Percentiles rank a stretch among this genome's conserved stretches.
Evolutionary conservation across 176 grass and related monocot species (phyloP).

Genomic region (Panicum miliaceum): DNA sequence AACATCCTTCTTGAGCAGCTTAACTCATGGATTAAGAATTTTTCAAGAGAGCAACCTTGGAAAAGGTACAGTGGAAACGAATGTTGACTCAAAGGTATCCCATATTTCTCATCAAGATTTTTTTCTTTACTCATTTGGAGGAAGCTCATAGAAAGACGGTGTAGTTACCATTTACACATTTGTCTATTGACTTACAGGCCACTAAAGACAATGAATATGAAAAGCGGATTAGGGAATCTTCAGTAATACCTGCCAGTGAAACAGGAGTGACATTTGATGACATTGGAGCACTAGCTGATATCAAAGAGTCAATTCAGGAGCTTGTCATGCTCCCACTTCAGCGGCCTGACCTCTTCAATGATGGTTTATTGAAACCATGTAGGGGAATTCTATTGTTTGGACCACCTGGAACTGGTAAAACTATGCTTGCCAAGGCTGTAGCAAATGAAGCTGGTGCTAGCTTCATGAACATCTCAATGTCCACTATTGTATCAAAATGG

Average conservation of each 20-base stretch:
- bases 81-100: conserved; percentile 55
- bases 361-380: conserved; percentile 67
- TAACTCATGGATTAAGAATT: conserved; percentile 76
- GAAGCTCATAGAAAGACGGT: background rate
- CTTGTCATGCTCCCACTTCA: conserved; percentile 69
- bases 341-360: conserved; percentile 67
- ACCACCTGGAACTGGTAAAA: conserved; percentile 77
- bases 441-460: conserved; percentile 72
- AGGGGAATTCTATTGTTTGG: conserved; percentile 71
- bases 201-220: conserved; percentile 76
- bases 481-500: conserved; percentile 69
- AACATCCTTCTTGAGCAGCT: conserved; percentile 50
- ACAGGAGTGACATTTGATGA: conserved; percentile 86
- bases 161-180: conserved; percentile 17
- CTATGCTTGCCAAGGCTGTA: conserved; percentile 81
- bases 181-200: conserved; percentile 43
- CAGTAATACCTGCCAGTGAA: conserved; percentile 73
- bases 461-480: conserved; percentile 79
- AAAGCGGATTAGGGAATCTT: conserved; percentile 64
- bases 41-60: conserved; percentile 76
- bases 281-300: conserved; percentile 64
- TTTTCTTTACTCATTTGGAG: background rate
- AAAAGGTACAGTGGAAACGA: conserved; percentile 68
- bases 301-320: conserved; percentile 71
- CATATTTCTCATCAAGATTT: conserved; percentile 22